Conservation (phyloP, 768 basidiomycete genomes). For the Kwoniella dendrophila region DNA sequence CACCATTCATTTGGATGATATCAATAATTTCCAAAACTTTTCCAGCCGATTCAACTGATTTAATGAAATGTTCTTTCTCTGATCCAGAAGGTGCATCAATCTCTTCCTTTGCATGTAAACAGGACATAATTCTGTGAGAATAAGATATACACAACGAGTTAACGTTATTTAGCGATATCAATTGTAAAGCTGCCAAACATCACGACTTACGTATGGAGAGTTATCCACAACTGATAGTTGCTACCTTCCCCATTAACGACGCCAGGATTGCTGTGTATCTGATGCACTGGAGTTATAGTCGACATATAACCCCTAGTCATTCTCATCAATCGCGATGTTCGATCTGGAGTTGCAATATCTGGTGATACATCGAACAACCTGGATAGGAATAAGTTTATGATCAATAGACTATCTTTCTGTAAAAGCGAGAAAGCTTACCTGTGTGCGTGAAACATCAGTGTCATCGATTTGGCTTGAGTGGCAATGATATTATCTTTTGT, state of each 20-base stretch:
- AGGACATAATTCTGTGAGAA: constrained; percentile 21
- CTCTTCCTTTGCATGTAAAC: constrained; percentile 30
- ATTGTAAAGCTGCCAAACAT: neutral
- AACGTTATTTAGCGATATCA: neutral
- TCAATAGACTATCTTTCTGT: neutral
- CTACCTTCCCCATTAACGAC: constrained; percentile 8
- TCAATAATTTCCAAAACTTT: constrained; percentile 27
- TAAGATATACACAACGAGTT: too few species aligned
- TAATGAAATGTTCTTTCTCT: constrained; percentile 11
- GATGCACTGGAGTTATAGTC: neutral
- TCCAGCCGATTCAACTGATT: constrained; percentile 8
- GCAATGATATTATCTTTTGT: constrained; percentile 11
- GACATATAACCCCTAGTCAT: constrained; percentile 30
- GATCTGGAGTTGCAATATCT: constrained; percentile 8
- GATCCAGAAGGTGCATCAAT: constrained; percentile 15
- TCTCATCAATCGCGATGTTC: constrained; percentile 17
- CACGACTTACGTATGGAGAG: constrained; percentile 15
- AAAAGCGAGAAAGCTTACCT: constrained; percentile 14
- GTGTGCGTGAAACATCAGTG: constrained; percentile 24
- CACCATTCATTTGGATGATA: constrained; percentile 20
- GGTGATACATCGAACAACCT: constrained; percentile 27
- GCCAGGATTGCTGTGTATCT: neutral
- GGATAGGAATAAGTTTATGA: neutral
- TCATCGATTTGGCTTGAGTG: constrained; percentile 20
- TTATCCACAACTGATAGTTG: constrained; percentile 27